Evolutionary conservation across 441 rosid species (phyloP).

Genomic region (Macaranga tanarius): DNA sequence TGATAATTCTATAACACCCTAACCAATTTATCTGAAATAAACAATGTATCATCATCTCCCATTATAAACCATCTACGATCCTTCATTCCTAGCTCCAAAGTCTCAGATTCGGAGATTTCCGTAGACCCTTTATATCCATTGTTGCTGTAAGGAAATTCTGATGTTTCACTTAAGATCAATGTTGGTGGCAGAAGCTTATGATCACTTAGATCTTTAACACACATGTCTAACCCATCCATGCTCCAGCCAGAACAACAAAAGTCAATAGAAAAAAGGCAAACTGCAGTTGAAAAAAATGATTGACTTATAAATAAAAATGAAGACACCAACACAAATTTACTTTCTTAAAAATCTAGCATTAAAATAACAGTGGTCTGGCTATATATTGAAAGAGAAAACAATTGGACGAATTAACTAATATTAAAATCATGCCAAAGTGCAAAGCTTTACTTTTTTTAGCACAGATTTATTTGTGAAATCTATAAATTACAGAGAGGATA

Average conservation of each 20-base stretch:
- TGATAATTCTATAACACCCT: slow-evolving; percentile 69
- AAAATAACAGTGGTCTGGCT: background rate
- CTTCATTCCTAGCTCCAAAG: slow-evolving; percentile 48
- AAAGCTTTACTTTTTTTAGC: slow-evolving; percentile 4
- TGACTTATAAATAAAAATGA: background rate
- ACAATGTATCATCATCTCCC: slow-evolving; percentile 95
- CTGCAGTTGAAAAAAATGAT: slow-evolving; percentile 40
- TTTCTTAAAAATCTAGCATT: background rate
- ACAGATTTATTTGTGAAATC: slow-evolving; percentile 1
- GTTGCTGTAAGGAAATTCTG: slow-evolving; percentile 56
- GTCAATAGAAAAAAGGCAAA: slow-evolving; percentile 44
- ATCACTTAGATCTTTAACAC: slow-evolving; percentile 30
- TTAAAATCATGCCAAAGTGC: background rate
- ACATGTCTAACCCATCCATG: slow-evolving; percentile 79
- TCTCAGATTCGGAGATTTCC: slow-evolving; percentile 77
- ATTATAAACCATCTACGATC: slow-evolving; percentile 88
- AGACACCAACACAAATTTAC: background rate
- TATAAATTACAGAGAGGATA: slow-evolving; percentile 90
- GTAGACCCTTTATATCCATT: slow-evolving; percentile 74
- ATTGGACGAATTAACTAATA: background rate
- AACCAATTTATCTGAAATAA: slow-evolving; percentile 64
- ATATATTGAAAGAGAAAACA: no score
- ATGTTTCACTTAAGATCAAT: slow-evolving; percentile 61
- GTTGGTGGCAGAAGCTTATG: slow-evolving; percentile 46
- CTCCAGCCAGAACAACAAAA: slow-evolving; percentile 51